Percentiles rank a stretch among this genome's conserved stretches.
phyloP scores from a whole-genome alignment of 345 rosid species.

The Arabidopsis suecica region DNA sequence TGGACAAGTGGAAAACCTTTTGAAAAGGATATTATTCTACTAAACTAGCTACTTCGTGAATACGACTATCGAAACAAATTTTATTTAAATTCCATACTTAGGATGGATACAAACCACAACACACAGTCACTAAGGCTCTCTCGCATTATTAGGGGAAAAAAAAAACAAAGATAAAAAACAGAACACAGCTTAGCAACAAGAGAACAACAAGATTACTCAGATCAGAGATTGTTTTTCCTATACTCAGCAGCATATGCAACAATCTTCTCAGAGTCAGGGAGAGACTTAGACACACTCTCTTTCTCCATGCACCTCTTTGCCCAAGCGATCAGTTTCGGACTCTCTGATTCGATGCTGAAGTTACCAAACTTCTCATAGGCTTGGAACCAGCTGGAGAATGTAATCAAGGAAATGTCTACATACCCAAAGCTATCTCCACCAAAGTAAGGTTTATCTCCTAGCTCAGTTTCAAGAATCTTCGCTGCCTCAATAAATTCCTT shows the following conservation, averaged over 20 bases:
- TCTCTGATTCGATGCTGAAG: constrained; percentile 39
- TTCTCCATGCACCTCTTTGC: constrained; percentile 39
- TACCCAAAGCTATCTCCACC: constrained; percentile 38
- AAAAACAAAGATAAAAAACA: not conserved
- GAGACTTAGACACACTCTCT: constrained; percentile 43
- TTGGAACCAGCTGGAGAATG: constrained; percentile 38
- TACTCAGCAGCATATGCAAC: constrained; percentile 8
- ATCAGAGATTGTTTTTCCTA: constrained; percentile 36
- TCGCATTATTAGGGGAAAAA: constrained; percentile 30
- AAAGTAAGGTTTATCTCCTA: constrained; percentile 42
- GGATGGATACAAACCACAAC: constrained; percentile 20
- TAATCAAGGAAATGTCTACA: constrained; percentile 37
- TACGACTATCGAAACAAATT: constrained; percentile 3
- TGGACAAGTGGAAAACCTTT: not conserved
- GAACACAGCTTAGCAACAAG: not conserved
- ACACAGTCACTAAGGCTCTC: constrained; percentile 5
- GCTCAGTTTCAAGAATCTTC: constrained; percentile 41
- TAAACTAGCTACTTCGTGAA: not conserved
- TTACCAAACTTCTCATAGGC: constrained; percentile 41
- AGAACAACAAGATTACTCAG: not conserved
- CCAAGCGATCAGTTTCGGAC: constrained; percentile 43
- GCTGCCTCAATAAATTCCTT: constrained; percentile 28
- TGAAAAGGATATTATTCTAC: not conserved
- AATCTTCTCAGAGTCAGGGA: constrained; percentile 35
- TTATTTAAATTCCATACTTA: constrained; percentile 5